phyloP scores from a whole-genome alignment of 208 protist species.

The Tritrichomonas foetus region DNA sequence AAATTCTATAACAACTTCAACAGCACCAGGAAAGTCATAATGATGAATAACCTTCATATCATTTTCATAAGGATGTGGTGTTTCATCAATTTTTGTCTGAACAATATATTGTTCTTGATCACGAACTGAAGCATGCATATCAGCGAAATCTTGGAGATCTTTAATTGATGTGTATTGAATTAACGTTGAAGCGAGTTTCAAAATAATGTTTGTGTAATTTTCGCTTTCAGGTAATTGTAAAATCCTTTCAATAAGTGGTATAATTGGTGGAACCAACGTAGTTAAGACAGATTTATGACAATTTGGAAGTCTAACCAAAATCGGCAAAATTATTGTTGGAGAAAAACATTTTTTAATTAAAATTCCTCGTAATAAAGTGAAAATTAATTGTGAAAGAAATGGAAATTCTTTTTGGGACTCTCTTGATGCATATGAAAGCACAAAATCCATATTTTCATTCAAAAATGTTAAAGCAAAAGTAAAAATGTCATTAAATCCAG shows the following conservation, averaged over 20 bases:
- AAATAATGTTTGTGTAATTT: neutral
- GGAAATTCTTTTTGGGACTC: neutral
- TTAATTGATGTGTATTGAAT: neutral
- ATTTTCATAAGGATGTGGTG: slow-evolving; percentile 36
- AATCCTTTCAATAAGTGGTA: neutral
- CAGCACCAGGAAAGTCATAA: slow-evolving; percentile 10
- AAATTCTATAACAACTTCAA: neutral
- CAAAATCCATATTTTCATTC: neutral
- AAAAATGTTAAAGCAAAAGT: neutral
- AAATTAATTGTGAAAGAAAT: neutral
- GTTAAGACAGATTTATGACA: neutral
- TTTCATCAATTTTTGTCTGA: neutral
- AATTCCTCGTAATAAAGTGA: neutral
- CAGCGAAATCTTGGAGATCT: neutral
- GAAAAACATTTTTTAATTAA: neutral
- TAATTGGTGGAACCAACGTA: neutral
- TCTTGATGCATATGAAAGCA: neutral
- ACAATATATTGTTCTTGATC: neutral
- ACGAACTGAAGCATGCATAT: neutral
- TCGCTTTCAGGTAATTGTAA: neutral
- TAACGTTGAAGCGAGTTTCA: neutral
- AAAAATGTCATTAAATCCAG: neutral
- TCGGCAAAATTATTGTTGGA: neutral
- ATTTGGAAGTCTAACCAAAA: neutral
- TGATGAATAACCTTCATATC: neutral